Percentiles rank a stretch among this genome's conserved stretches.
Evolutionary conservation across 176 grass and related monocot species (phyloP).

Genomic region (Bothriochloa decipiens): DNA sequence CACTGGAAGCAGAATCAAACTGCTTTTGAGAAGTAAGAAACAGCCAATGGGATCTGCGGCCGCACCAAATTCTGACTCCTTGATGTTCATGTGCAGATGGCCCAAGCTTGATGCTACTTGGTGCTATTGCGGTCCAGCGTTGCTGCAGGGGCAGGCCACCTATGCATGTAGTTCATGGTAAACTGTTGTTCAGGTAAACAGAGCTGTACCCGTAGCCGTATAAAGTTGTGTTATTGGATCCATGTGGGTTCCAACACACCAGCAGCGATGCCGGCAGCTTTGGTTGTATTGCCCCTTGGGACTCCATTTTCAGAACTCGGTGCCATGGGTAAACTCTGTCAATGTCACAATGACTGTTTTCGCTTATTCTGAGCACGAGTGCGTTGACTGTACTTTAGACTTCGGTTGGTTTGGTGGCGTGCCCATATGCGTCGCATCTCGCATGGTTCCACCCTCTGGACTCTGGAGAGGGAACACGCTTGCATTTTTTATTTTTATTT

Average conservation of each 20-base stretch:
- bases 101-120: slow-evolving; percentile 24
- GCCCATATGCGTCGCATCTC: no score
- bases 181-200: background rate
- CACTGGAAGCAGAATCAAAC: slow-evolving; percentile 2
- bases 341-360: background rate
- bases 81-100: slow-evolving; percentile 38
- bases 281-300: background rate
- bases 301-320: background rate
- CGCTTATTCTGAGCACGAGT: background rate
- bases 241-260: background rate
- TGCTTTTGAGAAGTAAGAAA: background rate
- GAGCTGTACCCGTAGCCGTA: background rate
- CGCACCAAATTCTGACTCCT: slow-evolving; percentile 24
- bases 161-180: slow-evolving; percentile 4
- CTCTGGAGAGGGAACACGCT: no score
- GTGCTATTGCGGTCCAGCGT: background rate
- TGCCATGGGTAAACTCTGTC: background rate
- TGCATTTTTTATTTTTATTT: no score
- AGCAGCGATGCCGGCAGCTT: background rate
- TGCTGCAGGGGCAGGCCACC: background rate
- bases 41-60: background rate
- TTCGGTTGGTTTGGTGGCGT: no score
- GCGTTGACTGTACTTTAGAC: background rate
- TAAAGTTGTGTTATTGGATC: slow-evolving; percentile 4
- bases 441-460: no score